A percentile compares a stretch with the other conserved stretches of the same genome.
These are phyloP conservation scores for Botrytis paeoniae DNA, from an alignment of 2,329 filamentous ascomycete genomes.

Conservation along the genomic window DNA sequence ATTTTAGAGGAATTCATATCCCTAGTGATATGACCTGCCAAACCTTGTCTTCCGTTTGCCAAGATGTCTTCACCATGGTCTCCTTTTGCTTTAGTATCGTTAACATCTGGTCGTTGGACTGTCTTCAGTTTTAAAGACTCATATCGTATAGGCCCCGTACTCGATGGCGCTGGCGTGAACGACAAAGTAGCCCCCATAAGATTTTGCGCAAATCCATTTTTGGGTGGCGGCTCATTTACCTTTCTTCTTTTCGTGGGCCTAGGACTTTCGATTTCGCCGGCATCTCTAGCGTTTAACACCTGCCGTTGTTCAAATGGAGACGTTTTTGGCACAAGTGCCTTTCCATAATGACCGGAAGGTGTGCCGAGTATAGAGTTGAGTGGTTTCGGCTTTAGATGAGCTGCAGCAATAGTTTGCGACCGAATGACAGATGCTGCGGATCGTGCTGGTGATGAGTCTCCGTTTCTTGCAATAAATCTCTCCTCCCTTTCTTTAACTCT, in stretches of 20 bases:
- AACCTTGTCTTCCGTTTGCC: background rate
- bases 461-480: conserved; percentile 41
- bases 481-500: conserved; percentile 56
- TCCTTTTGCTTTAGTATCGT: conserved; percentile 24
- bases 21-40: background rate
- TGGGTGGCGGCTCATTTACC: conserved; percentile 42
- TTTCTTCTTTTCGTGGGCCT: conserved; percentile 44
- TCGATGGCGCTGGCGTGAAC: conserved; percentile 36
- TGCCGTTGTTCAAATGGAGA: conserved; percentile 65
- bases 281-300: conserved; percentile 27
- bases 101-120: conserved; percentile 18
- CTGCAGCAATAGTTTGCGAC: conserved; percentile 34
- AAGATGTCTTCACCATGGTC: background rate
- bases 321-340: conserved; percentile 52
- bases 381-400: conserved; percentile 55
- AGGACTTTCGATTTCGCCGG: conserved; percentile 30
- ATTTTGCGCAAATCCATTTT: conserved; percentile 50
- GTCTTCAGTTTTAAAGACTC: conserved; percentile 27
- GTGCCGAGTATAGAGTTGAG: conserved; percentile 59
- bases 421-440: conserved; percentile 25
- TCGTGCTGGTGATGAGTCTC: conserved; percentile 35
- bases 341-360: conserved; percentile 60
- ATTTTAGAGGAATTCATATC: background rate
- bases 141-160: conserved; percentile 30
- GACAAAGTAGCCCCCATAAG: conserved; percentile 49